phyloP scores from a whole-genome alignment of 345 rosid genomes.

The Brassica napus region DNA sequence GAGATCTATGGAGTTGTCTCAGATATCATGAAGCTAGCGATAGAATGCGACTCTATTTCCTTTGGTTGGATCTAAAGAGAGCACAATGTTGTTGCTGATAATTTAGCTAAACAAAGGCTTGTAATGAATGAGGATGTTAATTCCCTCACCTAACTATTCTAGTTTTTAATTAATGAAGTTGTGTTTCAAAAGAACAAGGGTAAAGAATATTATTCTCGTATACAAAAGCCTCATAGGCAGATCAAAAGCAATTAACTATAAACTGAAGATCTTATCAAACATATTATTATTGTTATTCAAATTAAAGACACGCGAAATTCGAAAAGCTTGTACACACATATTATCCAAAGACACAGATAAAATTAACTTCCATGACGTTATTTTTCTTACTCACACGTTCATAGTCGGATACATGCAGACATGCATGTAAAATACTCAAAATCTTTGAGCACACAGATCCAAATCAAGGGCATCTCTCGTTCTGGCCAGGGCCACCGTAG shows the following conservation, averaged over 20 bases:
- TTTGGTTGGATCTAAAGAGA: too few relatives aligned
- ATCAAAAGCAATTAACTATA: not conserved
- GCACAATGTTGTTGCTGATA: too few relatives aligned
- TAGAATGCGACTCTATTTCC: too few relatives aligned
- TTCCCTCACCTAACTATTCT: too few relatives aligned
- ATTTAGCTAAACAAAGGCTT: too few relatives aligned
- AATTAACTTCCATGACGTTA: not conserved
- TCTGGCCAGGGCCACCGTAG: not conserved
- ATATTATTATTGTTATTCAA: too few relatives aligned
- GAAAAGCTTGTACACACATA: not conserved
- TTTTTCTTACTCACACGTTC: not conserved
- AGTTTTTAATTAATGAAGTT: too few relatives aligned
- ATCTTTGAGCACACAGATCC: not conserved
- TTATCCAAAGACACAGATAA: not conserved
- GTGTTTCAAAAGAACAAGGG: too few relatives aligned
- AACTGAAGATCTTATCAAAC: too few relatives aligned
- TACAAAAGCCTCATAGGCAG: not conserved
- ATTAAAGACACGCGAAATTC: not conserved
- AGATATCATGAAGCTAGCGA: too few relatives aligned
- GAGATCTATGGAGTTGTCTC: too few relatives aligned
- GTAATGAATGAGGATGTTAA: too few relatives aligned
- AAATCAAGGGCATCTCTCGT: not conserved
- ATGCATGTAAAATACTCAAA: not conserved
- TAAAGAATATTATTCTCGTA: not conserved
- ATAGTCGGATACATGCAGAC: not conserved